A percentile compares a stretch with the other conserved stretches of the same genome.
These are phyloP conservation scores for Ganoderma leucocontextum DNA, from an alignment of 1,284 basidiomycete genomes.

Conservation along the genomic window DNA sequence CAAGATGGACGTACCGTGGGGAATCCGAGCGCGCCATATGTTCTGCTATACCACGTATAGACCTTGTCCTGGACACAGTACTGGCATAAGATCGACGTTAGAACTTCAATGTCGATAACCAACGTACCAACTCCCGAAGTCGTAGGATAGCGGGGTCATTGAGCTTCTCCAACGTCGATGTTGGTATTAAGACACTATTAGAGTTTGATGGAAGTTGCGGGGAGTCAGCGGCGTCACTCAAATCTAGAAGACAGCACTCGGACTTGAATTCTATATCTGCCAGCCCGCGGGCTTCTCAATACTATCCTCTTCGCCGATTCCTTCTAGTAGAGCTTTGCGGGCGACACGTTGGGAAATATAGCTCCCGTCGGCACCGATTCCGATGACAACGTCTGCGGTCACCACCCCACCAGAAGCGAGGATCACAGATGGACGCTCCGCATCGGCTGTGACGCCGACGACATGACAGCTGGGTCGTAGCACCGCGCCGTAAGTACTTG, in stretches of 20 bases:
- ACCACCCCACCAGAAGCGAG: slow-evolving; percentile 40
- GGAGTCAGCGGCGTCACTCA: not conserved
- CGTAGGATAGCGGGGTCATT: slow-evolving; percentile 28
- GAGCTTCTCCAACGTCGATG: slow-evolving; percentile 19
- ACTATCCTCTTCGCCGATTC: slow-evolving; percentile 26
- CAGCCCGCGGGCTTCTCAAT: slow-evolving; percentile 17
- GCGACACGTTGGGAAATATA: slow-evolving; percentile 21
- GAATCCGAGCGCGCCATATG: slow-evolving; percentile 32
- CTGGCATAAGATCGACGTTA: not conserved
- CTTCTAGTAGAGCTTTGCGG: slow-evolving; percentile 34
- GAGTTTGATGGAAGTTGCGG: not conserved
- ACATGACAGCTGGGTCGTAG: slow-evolving; percentile 33
- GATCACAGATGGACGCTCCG: slow-evolving; percentile 35
- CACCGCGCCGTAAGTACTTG: slow-evolving; percentile 35
- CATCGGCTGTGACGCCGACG: slow-evolving; percentile 26
- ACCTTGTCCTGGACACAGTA: slow-evolving; percentile 30
- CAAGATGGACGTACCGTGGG: slow-evolving; percentile 32
- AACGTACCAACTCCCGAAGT: slow-evolving; percentile 17
- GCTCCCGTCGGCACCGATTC: slow-evolving; percentile 43
- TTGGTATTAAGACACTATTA: slow-evolving; percentile 33
- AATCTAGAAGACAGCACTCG: not conserved
- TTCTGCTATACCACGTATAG: slow-evolving; percentile 30
- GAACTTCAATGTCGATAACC: no score
- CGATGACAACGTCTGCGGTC: slow-evolving; percentile 42
- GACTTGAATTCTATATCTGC: slow-evolving; percentile 33